phyloP scores from a whole-genome alignment of 208 protist species.

The Acanthamoeba rhysodes region DNA sequence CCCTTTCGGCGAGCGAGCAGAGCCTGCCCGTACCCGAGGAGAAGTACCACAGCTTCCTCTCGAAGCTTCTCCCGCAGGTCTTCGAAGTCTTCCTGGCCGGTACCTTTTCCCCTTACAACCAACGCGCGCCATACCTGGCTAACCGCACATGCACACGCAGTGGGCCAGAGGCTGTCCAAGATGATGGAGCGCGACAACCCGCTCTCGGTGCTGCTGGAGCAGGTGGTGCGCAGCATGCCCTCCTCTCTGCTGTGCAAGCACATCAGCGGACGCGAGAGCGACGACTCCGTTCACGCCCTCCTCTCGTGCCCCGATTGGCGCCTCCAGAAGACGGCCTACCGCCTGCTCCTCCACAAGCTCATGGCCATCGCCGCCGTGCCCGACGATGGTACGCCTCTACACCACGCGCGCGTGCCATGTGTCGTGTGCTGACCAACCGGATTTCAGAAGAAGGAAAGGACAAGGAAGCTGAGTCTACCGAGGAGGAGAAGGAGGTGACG shows the following conservation, averaged over 20 bases:
- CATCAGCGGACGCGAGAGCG: conserved; percentile 47
- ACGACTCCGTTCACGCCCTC: conserved; percentile 2
- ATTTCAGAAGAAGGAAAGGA: conserved; percentile 32
- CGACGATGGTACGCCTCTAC: not conserved
- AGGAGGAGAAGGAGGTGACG: conserved; percentile 21
- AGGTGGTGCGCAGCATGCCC: conserved; percentile 53
- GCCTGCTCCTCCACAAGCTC: conserved; percentile 63
- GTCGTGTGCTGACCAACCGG: not conserved
- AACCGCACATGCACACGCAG: not conserved
- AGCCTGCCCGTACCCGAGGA: conserved; percentile 21
- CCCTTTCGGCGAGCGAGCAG: not conserved
- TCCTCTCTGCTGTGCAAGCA: conserved; percentile 51
- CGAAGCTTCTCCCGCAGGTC: conserved; percentile 37
- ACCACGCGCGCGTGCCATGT: not conserved
- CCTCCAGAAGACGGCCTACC: conserved; percentile 76
- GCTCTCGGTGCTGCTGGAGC: conserved; percentile 31
- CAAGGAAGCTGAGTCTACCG: conserved; percentile 1
- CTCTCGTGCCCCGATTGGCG: conserved; percentile 38
- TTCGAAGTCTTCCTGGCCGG: conserved; percentile 36
- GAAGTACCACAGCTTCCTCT: conserved; percentile 64
- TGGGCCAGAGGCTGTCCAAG: conserved; percentile 26
- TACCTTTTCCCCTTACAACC: not conserved
- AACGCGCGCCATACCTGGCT: not conserved
- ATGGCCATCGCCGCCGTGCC: conserved; percentile 61
- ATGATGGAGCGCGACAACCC: conserved; percentile 49